Evolutionary conservation across 2,329 filamentous ascomycete species (phyloP), one percentile per base, ranked within the genome.

Genomic region (Blastomyces gilchristii): DNA sequence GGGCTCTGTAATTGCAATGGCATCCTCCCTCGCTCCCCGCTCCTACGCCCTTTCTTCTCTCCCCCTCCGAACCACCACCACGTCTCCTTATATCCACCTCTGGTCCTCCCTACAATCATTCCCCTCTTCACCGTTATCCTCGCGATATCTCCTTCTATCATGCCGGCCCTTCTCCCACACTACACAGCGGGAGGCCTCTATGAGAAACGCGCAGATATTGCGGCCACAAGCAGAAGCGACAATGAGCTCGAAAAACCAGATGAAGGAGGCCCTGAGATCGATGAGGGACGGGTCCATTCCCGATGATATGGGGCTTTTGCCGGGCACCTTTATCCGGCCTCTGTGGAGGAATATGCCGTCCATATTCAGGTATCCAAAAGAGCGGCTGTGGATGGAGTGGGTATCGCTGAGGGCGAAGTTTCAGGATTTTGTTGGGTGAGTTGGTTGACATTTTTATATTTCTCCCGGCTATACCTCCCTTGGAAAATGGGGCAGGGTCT

Each of bases 281-380:
- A 65, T 75, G 56, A 67, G 71, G 50, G 66, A 68, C 41, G 63
- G 70, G 22, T 71, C 73, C 49, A 64, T 78, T 62, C 75, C 74
- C n/a, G 74, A 78, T 63, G 76, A 80, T 67, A 67, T 81, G 25
- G 80, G 80, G 43, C 52, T 81, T 54, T 68, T 82, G 56, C 77
- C 77, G 14, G 77, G 77, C 37, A 78, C 75, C 0, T 78, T 75
- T 63, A 69, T 78, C 22, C 70, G 69, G 58, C 76, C 75, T 4
- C 62, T 74, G 41, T 76, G 73, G 72, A 69, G 69, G 63, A 73
- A 78, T 63, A 67, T 77, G 70, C 76, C 75, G 45, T 75, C 74
- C 16, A 67, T 77, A 64, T 77, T 78, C 64, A 64, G 69, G 54
- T 68, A 73, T 34, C 76, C 76, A 28, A 68, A 66, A 64, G 69